These are phyloP conservation scores for Fragosphaeria purpurea DNA, from an alignment of 2,329 filamentous ascomycete species.

Conservation along the genomic window DNA sequence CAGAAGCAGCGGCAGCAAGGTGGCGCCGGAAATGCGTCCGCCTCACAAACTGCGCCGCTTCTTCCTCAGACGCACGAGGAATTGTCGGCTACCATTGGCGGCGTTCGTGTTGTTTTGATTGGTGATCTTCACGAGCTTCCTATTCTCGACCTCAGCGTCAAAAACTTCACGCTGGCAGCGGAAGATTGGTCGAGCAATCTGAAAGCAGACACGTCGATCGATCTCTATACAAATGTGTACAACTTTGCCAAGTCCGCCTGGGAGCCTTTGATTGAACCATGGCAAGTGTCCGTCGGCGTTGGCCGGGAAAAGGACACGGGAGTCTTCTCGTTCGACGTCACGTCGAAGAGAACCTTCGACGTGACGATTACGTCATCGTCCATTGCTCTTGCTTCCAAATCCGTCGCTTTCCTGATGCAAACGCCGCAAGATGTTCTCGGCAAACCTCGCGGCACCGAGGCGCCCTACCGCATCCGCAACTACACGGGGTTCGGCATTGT, in stretches of 20 bases:
- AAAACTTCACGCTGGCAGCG: constrained; percentile 74
- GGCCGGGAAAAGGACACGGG: constrained; percentile 67
- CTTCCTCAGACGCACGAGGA: constrained; percentile 50
- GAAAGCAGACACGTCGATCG: constrained; percentile 79
- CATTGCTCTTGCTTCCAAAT: constrained; percentile 88
- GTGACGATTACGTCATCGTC: constrained; percentile 87
- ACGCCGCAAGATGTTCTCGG: constrained; percentile 74
- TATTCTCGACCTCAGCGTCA: constrained; percentile 86
- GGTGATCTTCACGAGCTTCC: constrained; percentile 93
- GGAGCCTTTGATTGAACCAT: constrained; percentile 94
- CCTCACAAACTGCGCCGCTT: too few species aligned
- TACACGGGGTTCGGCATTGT: constrained; percentile 88
- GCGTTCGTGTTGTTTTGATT: constrained; percentile 85
- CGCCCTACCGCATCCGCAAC: constrained; percentile 87
- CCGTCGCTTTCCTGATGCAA: constrained; percentile 80
- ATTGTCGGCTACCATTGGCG: constrained; percentile 75
- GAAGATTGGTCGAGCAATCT: constrained; percentile 86
- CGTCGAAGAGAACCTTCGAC: constrained; percentile 84
- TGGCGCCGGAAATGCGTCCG: too few species aligned
- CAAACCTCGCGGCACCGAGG: constrained; percentile 83
- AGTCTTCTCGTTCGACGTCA: constrained; percentile 70
- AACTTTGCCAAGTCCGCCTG: constrained; percentile 98
- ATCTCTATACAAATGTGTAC: constrained; percentile 93
- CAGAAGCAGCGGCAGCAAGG: constrained; percentile 10
- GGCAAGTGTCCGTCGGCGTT: constrained; percentile 87